phyloP scores from a whole-genome alignment of 2,329 filamentous ascomycete genomes.

The Monosporascus cannonballus region DNA sequence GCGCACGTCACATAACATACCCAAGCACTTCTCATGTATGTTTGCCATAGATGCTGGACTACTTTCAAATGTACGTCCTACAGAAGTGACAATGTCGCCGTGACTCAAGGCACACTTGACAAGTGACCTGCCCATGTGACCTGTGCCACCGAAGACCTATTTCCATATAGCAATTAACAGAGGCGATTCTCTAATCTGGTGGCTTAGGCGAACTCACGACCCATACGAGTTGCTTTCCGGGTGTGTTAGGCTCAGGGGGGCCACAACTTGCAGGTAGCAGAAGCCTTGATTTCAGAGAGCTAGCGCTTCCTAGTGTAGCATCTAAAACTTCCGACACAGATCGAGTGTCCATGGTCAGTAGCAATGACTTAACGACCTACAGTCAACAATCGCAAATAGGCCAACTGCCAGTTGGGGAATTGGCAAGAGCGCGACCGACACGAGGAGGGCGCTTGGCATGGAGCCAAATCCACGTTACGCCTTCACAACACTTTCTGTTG shows the following conservation, averaged over 20 bases:
- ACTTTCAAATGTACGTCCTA: slow-evolving; percentile 77
- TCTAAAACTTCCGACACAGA: slow-evolving; percentile 19
- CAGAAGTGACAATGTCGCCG: slow-evolving; percentile 78
- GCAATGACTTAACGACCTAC: no score
- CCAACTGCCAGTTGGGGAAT: neutral
- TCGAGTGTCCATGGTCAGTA: slow-evolving; percentile 20
- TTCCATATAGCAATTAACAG: slow-evolving; percentile 2
- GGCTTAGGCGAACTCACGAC: slow-evolving; percentile 52
- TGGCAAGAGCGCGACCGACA: neutral
- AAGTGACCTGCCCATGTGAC: slow-evolving; percentile 89
- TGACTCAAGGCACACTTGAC: slow-evolving; percentile 75
- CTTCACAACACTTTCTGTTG: no score
- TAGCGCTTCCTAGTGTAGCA: slow-evolving; percentile 20
- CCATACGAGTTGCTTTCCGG: slow-evolving; percentile 76
- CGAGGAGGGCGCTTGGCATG: no score
- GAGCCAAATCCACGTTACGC: no score
- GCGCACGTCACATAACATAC: slow-evolving; percentile 84
- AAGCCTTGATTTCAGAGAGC: slow-evolving; percentile 33
- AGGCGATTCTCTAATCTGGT: neutral
- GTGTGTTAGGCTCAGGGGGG: slow-evolving; percentile 66
- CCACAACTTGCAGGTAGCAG: slow-evolving; percentile 80
- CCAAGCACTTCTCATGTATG: slow-evolving; percentile 67
- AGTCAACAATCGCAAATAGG: neutral
- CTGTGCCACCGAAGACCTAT: slow-evolving; percentile 90
- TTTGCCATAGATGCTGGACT: slow-evolving; percentile 64